phyloP scores from a whole-genome alignment of 1,284 basidiomycete genomes.

The Anthracocystis setariae region DNA sequence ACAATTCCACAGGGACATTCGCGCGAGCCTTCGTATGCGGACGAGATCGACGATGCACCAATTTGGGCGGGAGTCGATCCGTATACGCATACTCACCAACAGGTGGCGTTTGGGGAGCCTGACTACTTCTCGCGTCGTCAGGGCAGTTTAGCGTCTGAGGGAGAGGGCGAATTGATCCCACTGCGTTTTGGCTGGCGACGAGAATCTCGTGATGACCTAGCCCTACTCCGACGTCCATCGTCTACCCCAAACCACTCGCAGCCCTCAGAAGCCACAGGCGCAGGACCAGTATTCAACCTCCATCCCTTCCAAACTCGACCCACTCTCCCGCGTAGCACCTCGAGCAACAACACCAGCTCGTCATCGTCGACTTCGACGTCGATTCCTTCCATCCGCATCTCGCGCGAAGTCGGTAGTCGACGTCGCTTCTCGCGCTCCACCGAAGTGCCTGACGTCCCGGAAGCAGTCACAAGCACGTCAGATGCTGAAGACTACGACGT shows the following conservation, averaged over 20 bases:
- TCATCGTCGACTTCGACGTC: neutral
- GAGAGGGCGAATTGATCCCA: constrained; percentile 18
- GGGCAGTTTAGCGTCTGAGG: constrained; percentile 21
- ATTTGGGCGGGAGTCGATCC: neutral
- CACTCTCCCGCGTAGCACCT: constrained; percentile 1
- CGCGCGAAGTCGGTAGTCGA: neutral
- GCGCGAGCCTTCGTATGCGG: constrained; percentile 22
- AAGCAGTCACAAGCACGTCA: constrained; percentile 12
- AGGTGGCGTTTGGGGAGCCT: neutral
- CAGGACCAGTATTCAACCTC: constrained; percentile 19
- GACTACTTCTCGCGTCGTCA: constrained; percentile 8
- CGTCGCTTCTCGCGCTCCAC: constrained; percentile 6
- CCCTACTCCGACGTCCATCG: constrained; percentile 11
- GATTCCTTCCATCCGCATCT: neutral
- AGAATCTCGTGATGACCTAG: constrained; percentile 32
- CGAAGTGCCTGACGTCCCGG: constrained; percentile 20
- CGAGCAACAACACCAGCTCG: constrained; percentile 5
- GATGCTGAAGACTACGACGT: constrained; percentile 6
- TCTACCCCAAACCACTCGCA: constrained; percentile 1
- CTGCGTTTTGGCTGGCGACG: constrained; percentile 20
- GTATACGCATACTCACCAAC: constrained; percentile 9
- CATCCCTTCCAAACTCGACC: constrained; percentile 9
- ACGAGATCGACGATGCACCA: constrained; percentile 1
- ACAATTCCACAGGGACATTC: constrained; percentile 39
- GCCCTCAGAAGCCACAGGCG: no score